Evolutionary conservation across 768 basidiomycete species (phyloP).

Genomic region (Neoboletus brunneissimus): DNA sequence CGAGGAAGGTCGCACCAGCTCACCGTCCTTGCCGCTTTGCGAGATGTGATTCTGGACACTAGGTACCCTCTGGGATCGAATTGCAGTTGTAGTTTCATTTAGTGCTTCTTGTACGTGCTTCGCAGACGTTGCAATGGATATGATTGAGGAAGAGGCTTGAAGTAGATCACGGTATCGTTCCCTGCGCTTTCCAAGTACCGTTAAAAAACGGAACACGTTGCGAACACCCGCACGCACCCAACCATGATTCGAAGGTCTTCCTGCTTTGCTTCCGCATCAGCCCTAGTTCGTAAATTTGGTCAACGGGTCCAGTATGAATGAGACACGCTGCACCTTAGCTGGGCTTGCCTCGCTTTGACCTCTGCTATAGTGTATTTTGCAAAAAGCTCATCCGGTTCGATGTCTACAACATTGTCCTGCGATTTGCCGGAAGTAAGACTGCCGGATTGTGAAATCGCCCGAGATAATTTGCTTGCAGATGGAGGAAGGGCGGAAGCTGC

Average conservation of each 20-base stretch:
- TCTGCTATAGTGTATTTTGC: conserved; percentile 67
- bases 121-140: conserved; percentile 69
- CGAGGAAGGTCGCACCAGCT: conserved; percentile 9
- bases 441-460: conserved; percentile 11
- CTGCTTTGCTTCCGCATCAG: conserved; percentile 83
- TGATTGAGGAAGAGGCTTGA: conserved; percentile 83
- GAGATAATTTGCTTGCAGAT: conserved; percentile 6
- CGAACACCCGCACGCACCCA: conserved; percentile 59
- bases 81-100: conserved; percentile 55
- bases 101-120: conserved; percentile 60
- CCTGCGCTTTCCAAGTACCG: conserved; percentile 59
- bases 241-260: conserved; percentile 89
- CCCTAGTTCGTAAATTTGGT: conserved; percentile 38
- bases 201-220: conserved; percentile 22
- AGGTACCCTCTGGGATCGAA: conserved; percentile 47
- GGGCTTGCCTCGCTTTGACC: conserved; percentile 63
- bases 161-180: conserved; percentile 88
- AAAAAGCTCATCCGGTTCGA: conserved; percentile 76
- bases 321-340: conserved; percentile 51
- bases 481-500: conserved; percentile 3
- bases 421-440: conserved; percentile 12
- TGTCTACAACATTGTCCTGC: conserved; percentile 21
- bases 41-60: conserved; percentile 42
- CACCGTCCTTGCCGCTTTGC: conserved; percentile 42
- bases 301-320: neutral